Evolutionary conservation across 208 protist species (phyloP).

Genomic region (Leishmania tarentolae): DNA sequence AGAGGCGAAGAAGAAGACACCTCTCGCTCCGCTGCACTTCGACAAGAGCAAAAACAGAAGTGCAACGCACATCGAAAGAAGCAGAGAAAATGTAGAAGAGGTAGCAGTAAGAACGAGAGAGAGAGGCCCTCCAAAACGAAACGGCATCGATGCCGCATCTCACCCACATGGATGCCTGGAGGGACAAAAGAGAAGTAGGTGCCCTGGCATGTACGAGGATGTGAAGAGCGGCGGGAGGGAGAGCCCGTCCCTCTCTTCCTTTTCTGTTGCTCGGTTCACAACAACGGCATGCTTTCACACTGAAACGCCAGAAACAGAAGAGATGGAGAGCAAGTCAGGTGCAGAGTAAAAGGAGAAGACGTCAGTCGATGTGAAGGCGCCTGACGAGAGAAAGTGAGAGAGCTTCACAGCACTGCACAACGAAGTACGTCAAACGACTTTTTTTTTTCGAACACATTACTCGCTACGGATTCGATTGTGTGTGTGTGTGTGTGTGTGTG

Average conservation of each 20-base stretch:
- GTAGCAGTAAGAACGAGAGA: neutral
- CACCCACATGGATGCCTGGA: neutral
- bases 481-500: conserved; percentile 1
- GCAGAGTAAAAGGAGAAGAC: neutral
- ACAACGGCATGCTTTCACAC: neutral
- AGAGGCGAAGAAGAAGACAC: neutral
- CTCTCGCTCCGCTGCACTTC: no score
- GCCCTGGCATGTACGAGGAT: neutral
- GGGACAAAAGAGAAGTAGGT: neutral
- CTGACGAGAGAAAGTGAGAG: neutral
- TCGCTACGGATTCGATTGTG: neutral
- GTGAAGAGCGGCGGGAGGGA: neutral
- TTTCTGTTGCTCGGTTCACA: neutral
- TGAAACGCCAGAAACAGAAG: neutral
- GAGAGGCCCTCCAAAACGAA: neutral
- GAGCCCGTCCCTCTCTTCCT: neutral
- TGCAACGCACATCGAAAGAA: neutral
- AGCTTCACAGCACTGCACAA: neutral
- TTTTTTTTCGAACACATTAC: neutral
- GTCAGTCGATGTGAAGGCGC: neutral
- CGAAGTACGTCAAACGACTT: neutral
- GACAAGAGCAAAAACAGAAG: neutral
- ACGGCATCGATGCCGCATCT: neutral
- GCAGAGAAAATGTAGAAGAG: neutral
- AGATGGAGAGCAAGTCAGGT: neutral